Evolutionary conservation across 2,329 filamentous ascomycete genomes (phyloP).

Genomic region (Aspergillus carbonarius): DNA sequence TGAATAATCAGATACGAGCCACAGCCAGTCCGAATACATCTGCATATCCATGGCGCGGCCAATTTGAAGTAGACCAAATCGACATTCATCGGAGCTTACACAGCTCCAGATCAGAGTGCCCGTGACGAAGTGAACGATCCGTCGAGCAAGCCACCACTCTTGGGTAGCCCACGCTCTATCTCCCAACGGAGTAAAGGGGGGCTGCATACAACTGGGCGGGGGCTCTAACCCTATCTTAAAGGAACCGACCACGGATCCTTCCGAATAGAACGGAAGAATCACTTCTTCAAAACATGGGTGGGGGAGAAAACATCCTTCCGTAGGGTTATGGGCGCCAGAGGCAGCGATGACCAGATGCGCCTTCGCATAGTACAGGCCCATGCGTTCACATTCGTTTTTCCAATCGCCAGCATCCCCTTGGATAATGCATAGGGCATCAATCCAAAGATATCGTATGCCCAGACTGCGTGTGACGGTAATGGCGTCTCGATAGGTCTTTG

Average conservation of each 20-base stretch:
- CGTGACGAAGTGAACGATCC: not conserved
- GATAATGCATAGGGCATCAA: not conserved
- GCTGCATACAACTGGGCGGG: not conserved
- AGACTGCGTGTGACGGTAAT: not conserved
- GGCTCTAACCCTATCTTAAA: not conserved
- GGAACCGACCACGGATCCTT: not conserved
- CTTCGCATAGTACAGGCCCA: not conserved
- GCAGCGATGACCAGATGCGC: not conserved
- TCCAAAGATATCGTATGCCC: not conserved
- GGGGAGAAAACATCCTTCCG: not conserved
- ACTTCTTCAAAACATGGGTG: not conserved
- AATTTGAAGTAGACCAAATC: not conserved
- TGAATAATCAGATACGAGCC: not conserved
- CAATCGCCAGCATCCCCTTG: not conserved
- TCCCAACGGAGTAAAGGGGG: not conserved
- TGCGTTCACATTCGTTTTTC: not conserved
- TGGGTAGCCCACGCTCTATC: not conserved
- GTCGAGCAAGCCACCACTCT: not conserved
- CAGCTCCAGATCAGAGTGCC: not conserved
- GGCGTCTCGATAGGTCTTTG: not conserved
- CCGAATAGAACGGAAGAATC: not conserved
- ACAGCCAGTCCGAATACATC: not conserved
- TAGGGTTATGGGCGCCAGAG: not conserved
- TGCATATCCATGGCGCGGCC: not conserved
- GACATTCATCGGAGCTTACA: not conserved